Conservation (phyloP, 305 asterid genomes). For the Ajuga reptans region DNA sequence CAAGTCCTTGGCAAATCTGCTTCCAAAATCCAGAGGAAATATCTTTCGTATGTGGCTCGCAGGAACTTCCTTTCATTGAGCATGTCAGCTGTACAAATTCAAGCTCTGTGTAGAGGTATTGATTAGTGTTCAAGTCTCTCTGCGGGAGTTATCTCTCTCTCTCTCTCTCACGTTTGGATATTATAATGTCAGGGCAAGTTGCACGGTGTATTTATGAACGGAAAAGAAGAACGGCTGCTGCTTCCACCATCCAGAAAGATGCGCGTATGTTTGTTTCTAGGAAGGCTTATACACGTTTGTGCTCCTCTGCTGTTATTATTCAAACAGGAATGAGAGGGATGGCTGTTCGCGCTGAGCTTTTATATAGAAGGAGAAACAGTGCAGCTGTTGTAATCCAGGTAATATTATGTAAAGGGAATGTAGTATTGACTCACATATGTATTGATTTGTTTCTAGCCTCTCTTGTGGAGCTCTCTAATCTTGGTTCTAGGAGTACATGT, state of each 20-base stretch:
- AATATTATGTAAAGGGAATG: slow-evolving; percentile 6
- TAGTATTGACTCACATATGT: background rate
- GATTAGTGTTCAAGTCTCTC: slow-evolving; percentile 10
- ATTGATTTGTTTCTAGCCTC: background rate
- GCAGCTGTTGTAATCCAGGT: slow-evolving; percentile 68
- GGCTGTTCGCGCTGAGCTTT: slow-evolving; percentile 56
- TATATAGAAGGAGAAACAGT: slow-evolving; percentile 31
- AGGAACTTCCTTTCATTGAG: slow-evolving; percentile 41
- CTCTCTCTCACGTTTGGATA: background rate
- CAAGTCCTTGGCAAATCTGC: slow-evolving; percentile 78
- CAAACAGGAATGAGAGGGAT: slow-evolving; percentile 62
- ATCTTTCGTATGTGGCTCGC: slow-evolving; percentile 44
- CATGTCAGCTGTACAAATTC: slow-evolving; percentile 47
- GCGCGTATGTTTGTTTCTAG: slow-evolving; percentile 48
- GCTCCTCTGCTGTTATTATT: slow-evolving; percentile 45
- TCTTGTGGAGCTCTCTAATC: background rate
- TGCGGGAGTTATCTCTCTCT: background rate
- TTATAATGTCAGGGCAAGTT: slow-evolving; percentile 41
- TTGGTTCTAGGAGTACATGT: background rate
- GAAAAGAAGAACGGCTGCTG: slow-evolving; percentile 57
- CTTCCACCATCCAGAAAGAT: slow-evolving; percentile 58
- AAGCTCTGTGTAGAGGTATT: slow-evolving; percentile 77
- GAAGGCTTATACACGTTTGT: slow-evolving; percentile 35
- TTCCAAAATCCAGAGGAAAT: slow-evolving; percentile 53
- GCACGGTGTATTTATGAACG: slow-evolving; percentile 45